A percentile compares a stretch with the other conserved stretches of the same genome.
phyloP scores from a whole-genome alignment of 2,329 filamentous ascomycete genomes.

The Penicillium concentricum region DNA sequence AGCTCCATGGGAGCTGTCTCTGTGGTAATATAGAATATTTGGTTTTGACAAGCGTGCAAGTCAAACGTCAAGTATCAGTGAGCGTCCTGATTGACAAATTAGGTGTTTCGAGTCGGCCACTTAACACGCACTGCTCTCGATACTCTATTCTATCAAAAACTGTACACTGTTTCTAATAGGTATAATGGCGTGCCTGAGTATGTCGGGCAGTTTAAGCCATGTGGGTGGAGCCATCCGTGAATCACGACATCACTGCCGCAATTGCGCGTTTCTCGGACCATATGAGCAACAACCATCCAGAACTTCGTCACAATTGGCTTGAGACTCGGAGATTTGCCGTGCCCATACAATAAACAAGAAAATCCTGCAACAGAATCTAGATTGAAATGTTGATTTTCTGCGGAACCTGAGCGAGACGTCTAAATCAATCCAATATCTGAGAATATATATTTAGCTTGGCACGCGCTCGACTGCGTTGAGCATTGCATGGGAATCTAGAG shows the following conservation, averaged over 20 bases:
- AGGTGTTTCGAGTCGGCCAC: not conserved
- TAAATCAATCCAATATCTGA: too few species aligned
- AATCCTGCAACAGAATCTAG: too few species aligned
- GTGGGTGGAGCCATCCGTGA: not conserved
- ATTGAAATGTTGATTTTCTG: too few species aligned
- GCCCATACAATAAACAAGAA: not conserved
- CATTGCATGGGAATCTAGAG: too few species aligned
- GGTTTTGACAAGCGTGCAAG: not conserved
- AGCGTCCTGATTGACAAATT: not conserved
- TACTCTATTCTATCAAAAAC: not conserved
- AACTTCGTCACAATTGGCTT: not conserved
- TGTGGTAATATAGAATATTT: not conserved
- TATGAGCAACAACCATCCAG: conserved; percentile 1
- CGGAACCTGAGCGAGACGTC: too few species aligned
- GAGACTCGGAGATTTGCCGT: not conserved
- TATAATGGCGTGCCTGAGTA: not conserved
- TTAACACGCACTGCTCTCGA: not conserved
- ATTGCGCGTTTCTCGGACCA: conserved; percentile 6
- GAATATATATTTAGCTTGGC: too few species aligned
- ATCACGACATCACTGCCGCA: conserved; percentile 12
- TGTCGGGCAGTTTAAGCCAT: not conserved
- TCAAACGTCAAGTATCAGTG: not conserved
- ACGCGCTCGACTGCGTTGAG: too few species aligned
- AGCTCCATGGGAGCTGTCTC: not conserved
- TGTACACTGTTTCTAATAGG: not conserved